Base-by-base conservation (phyloP, 345 rosid species). In the Acer campestre region DNA sequence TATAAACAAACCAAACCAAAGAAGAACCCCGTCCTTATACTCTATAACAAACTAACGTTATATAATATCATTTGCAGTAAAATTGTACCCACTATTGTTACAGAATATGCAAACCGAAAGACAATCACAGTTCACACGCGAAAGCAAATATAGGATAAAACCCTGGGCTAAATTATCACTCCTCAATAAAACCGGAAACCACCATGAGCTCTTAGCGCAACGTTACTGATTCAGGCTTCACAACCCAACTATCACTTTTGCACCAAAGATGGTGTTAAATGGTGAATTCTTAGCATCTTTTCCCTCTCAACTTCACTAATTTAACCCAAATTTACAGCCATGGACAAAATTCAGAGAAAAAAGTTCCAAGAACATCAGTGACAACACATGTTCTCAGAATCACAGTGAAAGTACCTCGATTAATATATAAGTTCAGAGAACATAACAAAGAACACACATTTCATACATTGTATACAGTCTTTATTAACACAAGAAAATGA, bases 1-100 rank as follows among this genome's bases (percentile, higher is more conserved):
- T 95, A 75, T 55, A 77, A 55, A 69, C 22, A 71, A 79, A 64
- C 70, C 23, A 75, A 65, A 13, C 78, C 62, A 25, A 25, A 2
- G 27, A 25, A 25, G 27, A 25, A 59, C 53, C 51, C 9, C 35
- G 35, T 5, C 35, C 35, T 31, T 67, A 56, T 3, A n/a, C n/a
- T 63, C 16, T 2, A 16, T 23, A 18, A 63, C 38, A 53, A 55
- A 40, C 18, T 53, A 27, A 73, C 59, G 59, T 4, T 16, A 61
- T 18, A 8, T n/a, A n/a, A 56, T 12, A 56, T 38, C 51, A 56
- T n/a, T 56, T 11, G 35, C 67, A 40, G 42, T 59, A 4, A 1
- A 56, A 72, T 6, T 20, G 18, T 35, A 31, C 4, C 17, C 27
- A 1, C 48, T 31, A 31, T 31, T 31, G 35, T 31, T 31, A 31